Evolutionary conservation across 495 filamentous ascomycete genomes (phyloP), one percentile per base, ranked within the genome.

Genomic region (Xylaria grammica): DNA sequence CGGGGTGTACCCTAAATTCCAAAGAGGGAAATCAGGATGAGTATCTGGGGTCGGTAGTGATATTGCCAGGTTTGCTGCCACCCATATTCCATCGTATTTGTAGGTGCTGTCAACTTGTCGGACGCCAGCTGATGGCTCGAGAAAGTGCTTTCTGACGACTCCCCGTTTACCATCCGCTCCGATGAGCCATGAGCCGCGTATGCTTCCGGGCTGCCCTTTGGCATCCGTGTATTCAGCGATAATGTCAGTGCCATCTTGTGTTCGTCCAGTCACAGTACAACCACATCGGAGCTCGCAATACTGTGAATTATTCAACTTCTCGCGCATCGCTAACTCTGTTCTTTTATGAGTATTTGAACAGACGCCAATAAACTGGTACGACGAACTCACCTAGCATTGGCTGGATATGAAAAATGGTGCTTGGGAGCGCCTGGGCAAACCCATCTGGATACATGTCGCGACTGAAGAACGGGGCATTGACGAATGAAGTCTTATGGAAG

Each of bases 121-220:
- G 17, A 74, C 65, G 26, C 82, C 75, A 2, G 79, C 80, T 8
- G 68, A 72, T 0, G 77, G 72, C 66, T 84, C 82, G 2, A 85
- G 73, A 58, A 81, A 84, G 3, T 78, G 66, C 69, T 85, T 85
- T 32, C 82, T 70, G 0, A 79, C 79, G 17, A 82, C 73, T 0
- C 83, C 83, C 17, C 71, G 79, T 63, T 85, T 84, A 8, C 83
- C 83, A 67, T 85, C 83, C 0, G 83, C 83, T 0, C 78, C 82
- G 45, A 81, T 72, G 2, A 84, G 69, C 51, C 78, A 85, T n/a
- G 70, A 67, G 0, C 75, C 66, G 0, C 67, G 70, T 13, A 84
- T 70, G 1, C 20, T 59, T 2, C 60, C 66, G 20, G 51, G 58
- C 10, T n/a, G 22, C 2, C 77, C 75, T n/a, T 65, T 42, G 2